Evolutionary conservation across 2,329 filamentous ascomycete genomes (phyloP).

Genomic region (Aphanoascus verrucosus): DNA sequence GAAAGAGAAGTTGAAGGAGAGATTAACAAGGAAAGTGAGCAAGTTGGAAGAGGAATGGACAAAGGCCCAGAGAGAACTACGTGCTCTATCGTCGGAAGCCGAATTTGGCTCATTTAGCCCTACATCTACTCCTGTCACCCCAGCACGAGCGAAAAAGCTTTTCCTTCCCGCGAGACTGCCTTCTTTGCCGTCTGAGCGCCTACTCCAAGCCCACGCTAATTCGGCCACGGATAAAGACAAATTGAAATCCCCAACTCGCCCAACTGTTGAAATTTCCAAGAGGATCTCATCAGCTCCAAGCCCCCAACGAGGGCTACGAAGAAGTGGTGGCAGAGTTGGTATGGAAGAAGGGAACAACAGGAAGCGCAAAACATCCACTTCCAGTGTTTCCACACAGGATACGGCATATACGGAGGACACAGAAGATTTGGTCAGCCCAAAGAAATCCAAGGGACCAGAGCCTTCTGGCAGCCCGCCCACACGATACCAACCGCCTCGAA

Average conservation of each 20-base stretch:
- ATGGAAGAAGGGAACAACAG: neutral
- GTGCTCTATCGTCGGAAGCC: neutral
- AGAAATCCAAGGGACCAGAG: neutral
- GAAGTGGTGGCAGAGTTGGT: neutral
- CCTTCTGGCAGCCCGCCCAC: neutral
- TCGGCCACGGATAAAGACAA: conserved; percentile 9
- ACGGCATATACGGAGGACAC: neutral
- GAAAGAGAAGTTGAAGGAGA: conserved; percentile 25
- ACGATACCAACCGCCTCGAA: conserved; percentile 11
- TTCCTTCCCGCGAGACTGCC: conserved; percentile 37
- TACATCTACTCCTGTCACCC: conserved; percentile 8
- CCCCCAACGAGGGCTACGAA: neutral
- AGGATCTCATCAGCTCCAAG: neutral
- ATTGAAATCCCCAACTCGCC: conserved; percentile 9
- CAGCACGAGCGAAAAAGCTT: conserved; percentile 22
- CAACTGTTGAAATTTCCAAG: neutral
- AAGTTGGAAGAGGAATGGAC: conserved; percentile 50
- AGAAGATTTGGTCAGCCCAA: too few species aligned
- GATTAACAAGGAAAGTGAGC: conserved; percentile 49
- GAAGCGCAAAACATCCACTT: neutral
- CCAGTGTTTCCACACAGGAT: neutral
- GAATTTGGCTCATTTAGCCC: neutral
- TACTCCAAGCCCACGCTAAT: conserved; percentile 28
- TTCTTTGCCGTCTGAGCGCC: conserved; percentile 38
- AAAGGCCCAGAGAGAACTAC: conserved; percentile 45